Evolutionary conservation across 352 stramenopile species (phyloP), one percentile per base, ranked within the genome.

Genomic region (Albugo laibachii): DNA sequence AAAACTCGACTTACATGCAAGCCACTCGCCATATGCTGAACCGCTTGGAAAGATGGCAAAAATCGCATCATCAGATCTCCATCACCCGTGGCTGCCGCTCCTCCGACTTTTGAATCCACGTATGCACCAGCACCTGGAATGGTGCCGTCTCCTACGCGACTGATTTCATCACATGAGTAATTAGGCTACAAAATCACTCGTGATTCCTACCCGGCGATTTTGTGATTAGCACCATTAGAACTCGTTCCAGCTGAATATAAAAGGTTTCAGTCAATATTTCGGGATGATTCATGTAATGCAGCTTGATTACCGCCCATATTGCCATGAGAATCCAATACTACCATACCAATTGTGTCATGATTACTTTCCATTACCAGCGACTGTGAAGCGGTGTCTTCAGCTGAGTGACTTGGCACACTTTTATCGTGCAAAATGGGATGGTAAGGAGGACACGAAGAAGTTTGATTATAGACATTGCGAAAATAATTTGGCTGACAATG

Each of bases 51-150:
- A 13, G 83, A 75, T 5, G 82, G 83, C 27, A 92, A 41, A 53
- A 95, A 94, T 11, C 81, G 76, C 82, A 95, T 93, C 80, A 95
- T 94, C 21, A 95, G 57, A 54, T 94, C 83, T 19, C 82, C 83
- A 48, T 94, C 82, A 46, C 82, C 82, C 3, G 83, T 95, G 8
- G 77, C 78, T 15, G 82, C 83, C 21, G 77, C 77, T 24, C 77
- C 82, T 1, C 83, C 83, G 11, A 86, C 66, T 13, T 58, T 53
- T 16, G 66, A 83, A 46, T 94, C 80, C 11, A 91, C 82, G 43
- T 92, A 95, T 37, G 75, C 85, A 8, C 82, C 83, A 31, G 80
- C 72, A 1, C 83, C 83, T 31, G 77, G 65, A 8, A 95, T 62
- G 0, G 83, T 70, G 11, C 74, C 77, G 52, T 95, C 83, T 5